phyloP scores from a whole-genome alignment of 768 basidiomycete species.

The Podaxis carcinomalis region DNA sequence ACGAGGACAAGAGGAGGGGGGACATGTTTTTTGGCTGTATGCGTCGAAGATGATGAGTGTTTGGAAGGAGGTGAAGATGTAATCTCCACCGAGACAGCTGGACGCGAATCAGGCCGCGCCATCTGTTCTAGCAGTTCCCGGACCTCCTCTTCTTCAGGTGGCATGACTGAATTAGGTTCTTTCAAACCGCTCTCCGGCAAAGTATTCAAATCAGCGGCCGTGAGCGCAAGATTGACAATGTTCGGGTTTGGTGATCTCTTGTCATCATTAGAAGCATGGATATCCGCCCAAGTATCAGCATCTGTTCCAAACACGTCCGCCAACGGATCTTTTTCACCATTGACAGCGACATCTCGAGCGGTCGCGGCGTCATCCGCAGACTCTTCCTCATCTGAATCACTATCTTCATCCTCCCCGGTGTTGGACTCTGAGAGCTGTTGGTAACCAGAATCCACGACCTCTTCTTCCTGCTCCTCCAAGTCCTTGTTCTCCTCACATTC shows the following conservation, averaged over 20 bases:
- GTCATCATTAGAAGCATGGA: constrained; percentile 33
- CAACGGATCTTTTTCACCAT: constrained; percentile 42
- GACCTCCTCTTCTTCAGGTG: constrained; percentile 36
- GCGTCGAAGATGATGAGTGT: constrained; percentile 28
- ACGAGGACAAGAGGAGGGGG: constrained; percentile 58
- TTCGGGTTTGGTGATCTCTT: constrained; percentile 36
- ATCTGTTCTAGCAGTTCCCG: constrained; percentile 34
- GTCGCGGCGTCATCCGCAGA: constrained; percentile 34
- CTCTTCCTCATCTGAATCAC: constrained; percentile 29
- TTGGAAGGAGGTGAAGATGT: constrained; percentile 11
- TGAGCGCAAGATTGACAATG: constrained; percentile 49
- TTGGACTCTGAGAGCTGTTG: constrained; percentile 29
- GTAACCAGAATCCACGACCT: constrained; percentile 24
- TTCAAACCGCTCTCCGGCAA: constrained; percentile 23
- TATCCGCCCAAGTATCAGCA: constrained; percentile 56
- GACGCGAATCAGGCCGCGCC: constrained; percentile 35
- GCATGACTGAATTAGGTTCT: constrained; percentile 20
- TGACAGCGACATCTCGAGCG: constrained; percentile 30
- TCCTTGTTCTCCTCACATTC: constrained; percentile 6
- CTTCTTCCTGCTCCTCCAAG: constrained; percentile 15
- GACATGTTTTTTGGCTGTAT: constrained; percentile 33
- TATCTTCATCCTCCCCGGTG: constrained; percentile 25
- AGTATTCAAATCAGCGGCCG: constrained; percentile 32
- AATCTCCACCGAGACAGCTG: constrained; percentile 16
- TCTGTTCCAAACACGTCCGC: constrained; percentile 65